Percentiles rank a stretch among this genome's conserved stretches.
phyloP scores from a whole-genome alignment of 2,329 filamentous ascomycete genomes.

The Sporothrix euskadiensis region DNA sequence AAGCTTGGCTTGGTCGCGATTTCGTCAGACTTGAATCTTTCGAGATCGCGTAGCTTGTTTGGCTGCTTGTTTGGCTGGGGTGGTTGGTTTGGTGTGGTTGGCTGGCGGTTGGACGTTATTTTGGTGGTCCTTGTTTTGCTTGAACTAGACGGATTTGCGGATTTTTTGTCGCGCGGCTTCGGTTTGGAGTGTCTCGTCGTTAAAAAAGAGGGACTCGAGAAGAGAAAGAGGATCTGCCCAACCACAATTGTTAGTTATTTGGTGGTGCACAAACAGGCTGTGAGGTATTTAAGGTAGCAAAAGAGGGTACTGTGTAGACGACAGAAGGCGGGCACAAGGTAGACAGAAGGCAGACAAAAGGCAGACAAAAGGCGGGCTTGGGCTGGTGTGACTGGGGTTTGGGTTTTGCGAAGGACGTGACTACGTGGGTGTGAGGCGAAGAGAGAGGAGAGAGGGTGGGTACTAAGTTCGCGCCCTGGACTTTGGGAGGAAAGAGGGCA shows the following conservation, averaged over 20 bases:
- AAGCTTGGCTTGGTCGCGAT: too few relatives aligned
- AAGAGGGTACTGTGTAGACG: neutral
- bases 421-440: neutral
- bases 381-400: slow-evolving; percentile 40
- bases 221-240: slow-evolving; percentile 43
- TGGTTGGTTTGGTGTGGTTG: slow-evolving; percentile 30
- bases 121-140: neutral
- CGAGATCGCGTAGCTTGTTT: slow-evolving; percentile 24
- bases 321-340: neutral
- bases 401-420: neutral
- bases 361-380: slow-evolving; percentile 34
- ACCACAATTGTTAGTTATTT: slow-evolving; percentile 39
- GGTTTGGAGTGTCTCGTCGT: slow-evolving; percentile 8
- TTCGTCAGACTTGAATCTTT: neutral
- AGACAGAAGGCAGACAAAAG: neutral
- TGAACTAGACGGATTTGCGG: neutral
- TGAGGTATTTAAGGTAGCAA: slow-evolving; percentile 42
- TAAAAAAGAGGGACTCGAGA: slow-evolving; percentile 11
- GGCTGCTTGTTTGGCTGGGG: neutral
- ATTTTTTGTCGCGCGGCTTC: slow-evolving; percentile 1
- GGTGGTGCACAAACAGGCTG: slow-evolving; percentile 35
- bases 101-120: slow-evolving; percentile 19
- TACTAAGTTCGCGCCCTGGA: slow-evolving; percentile 40
- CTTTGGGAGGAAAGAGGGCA: too few relatives aligned
- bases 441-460: slow-evolving; percentile 36